Evolutionary conservation across 768 basidiomycete genomes (phyloP).

Genomic region (Tubosaeta brunneosetosa): DNA sequence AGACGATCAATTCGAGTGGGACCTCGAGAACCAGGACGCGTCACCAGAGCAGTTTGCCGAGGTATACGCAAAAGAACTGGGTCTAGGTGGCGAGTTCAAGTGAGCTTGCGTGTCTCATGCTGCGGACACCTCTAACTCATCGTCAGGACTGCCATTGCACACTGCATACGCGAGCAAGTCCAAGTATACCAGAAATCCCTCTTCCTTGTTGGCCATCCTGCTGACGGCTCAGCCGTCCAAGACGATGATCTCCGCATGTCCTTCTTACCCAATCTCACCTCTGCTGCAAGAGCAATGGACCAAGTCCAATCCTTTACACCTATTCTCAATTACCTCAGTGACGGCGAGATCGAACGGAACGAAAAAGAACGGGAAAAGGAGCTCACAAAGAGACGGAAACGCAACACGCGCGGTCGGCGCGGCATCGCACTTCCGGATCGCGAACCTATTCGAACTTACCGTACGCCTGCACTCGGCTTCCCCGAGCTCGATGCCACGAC

Average conservation of each 20-base stretch:
- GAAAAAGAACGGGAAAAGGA: slow-evolving; percentile 96
- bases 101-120: slow-evolving; percentile 33
- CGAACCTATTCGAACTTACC: slow-evolving; percentile 86
- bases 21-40: slow-evolving; percentile 72
- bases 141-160: slow-evolving; percentile 87
- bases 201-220: slow-evolving; percentile 83
- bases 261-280: slow-evolving; percentile 77
- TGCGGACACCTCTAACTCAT: slow-evolving; percentile 8
- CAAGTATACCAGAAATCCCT: slow-evolving; percentile 89
- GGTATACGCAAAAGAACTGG: slow-evolving; percentile 80
- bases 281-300: slow-evolving; percentile 68
- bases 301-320: slow-evolving; percentile 83
- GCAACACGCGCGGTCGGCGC: slow-evolving; percentile 75
- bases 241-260: slow-evolving; percentile 91
- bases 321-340: slow-evolving; percentile 81
- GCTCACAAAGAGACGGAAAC: slow-evolving; percentile 75
- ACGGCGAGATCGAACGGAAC: slow-evolving; percentile 81
- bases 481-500: slow-evolving; percentile 72
- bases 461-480: slow-evolving; percentile 84
- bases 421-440: slow-evolving; percentile 88
- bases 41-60: slow-evolving; percentile 93
- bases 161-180: slow-evolving; percentile 93
- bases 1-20: slow-evolving; percentile 98
- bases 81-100: slow-evolving; percentile 90
- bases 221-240: slow-evolving; percentile 69